Conservation (phyloP, 495 filamentous ascomycete species). For the Aspergillus ellipticus region DNA sequence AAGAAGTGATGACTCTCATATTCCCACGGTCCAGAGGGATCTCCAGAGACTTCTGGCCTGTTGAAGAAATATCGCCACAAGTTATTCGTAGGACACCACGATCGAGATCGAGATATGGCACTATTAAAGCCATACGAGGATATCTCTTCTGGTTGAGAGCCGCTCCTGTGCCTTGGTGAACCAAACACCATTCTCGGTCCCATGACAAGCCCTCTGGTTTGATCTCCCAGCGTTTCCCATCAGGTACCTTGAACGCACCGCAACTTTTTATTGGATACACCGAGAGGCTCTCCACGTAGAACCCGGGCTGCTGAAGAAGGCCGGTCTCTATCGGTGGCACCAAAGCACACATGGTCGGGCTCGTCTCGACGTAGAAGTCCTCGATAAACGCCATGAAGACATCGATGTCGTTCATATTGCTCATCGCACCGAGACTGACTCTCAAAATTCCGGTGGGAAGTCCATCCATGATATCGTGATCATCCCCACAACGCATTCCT, state of each 20-base stretch:
- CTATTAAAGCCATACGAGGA: conserved; percentile 76
- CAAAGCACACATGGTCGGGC: conserved; percentile 20
- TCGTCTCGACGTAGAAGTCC: conserved; percentile 70
- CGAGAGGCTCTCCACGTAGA: conserved; percentile 57
- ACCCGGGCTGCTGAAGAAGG: conserved; percentile 21
- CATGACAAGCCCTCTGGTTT: conserved; percentile 75
- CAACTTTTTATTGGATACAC: conserved; percentile 91
- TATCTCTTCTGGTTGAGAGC: conserved; percentile 80
- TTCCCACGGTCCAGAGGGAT: conserved; percentile 59
- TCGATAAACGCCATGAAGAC: conserved; percentile 64
- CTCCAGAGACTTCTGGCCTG: conserved; percentile 31
- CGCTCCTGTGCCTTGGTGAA: conserved; percentile 75
- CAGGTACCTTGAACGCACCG: conserved; percentile 68
- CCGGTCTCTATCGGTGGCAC: conserved; percentile 18
- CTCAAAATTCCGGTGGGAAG: conserved; percentile 86
- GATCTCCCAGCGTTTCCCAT: conserved; percentile 65
- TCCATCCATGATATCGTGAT: conserved; percentile 74
- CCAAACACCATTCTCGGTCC: conserved; percentile 92
- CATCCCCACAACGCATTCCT: conserved; percentile 74
- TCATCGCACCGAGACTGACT: conserved; percentile 85
- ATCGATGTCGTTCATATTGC: conserved; percentile 69
- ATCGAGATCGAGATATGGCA: conserved; percentile 64
- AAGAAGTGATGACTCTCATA: conserved; percentile 48
- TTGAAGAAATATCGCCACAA: conserved; percentile 24
- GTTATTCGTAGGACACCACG: conserved; percentile 51